Percentiles rank a stretch among this genome's conserved stretches.
phyloP scores from a whole-genome alignment of 805 yeast genomes.

The Clavispora fructus region DNA sequence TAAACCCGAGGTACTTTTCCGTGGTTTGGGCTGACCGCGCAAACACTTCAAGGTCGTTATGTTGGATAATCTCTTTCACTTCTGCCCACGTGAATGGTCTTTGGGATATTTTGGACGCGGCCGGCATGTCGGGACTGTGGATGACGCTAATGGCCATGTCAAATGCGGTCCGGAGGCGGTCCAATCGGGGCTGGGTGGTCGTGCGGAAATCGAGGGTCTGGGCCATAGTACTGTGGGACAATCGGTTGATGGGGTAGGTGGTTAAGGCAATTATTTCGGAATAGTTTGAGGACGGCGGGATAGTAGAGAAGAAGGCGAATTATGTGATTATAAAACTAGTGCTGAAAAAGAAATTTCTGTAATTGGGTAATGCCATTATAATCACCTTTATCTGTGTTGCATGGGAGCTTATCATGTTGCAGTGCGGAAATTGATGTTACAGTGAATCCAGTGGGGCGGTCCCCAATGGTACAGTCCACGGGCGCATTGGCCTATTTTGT shows the following conservation, averaged over 20 bases:
- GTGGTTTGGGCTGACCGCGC: constrained; percentile 44
- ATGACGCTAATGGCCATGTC: constrained; percentile 11
- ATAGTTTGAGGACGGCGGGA: too few relatives aligned
- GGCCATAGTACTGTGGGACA: not conserved
- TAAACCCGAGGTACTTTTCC: constrained; percentile 43
- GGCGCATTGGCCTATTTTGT: too few relatives aligned
- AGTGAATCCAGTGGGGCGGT: too few relatives aligned
- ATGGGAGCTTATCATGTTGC: not conserved
- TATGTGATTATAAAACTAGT: too few relatives aligned
- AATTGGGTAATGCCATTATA: too few relatives aligned
- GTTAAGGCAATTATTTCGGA: too few relatives aligned
- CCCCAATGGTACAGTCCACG: too few relatives aligned
- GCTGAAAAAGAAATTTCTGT: too few relatives aligned
- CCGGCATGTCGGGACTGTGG: constrained; percentile 33
- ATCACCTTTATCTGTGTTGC: too few relatives aligned
- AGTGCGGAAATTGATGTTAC: not conserved
- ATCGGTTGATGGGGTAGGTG: too few relatives aligned
- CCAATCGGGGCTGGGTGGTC: not conserved
- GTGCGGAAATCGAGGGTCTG: not conserved
- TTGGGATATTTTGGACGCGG: constrained; percentile 27
- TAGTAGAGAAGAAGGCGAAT: too few relatives aligned
- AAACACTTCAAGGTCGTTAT: constrained; percentile 42
- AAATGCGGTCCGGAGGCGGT: not conserved
- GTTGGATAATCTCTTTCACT: constrained; percentile 29
- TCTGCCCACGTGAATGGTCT: constrained; percentile 46